Evolutionary conservation across 306 rosid genomes (phyloP).

Genomic region (Dryas drummondii): DNA sequence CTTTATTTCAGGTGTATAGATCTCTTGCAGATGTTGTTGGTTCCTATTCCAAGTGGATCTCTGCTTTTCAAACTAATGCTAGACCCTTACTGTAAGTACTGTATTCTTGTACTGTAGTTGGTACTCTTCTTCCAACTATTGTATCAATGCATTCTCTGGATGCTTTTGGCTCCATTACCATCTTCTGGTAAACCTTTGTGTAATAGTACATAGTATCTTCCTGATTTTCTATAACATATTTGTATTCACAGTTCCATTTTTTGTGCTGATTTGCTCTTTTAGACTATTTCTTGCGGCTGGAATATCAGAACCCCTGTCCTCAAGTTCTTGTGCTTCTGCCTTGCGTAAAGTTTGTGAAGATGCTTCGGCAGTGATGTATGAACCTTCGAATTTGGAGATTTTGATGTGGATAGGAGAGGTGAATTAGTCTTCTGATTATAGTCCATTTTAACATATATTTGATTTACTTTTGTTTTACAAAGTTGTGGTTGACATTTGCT

Average conservation of each 20-base stretch:
- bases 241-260: constrained; percentile 19
- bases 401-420: constrained; percentile 99
- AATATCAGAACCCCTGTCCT: constrained; percentile 74
- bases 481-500: not conserved
- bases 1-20: constrained; percentile 72
- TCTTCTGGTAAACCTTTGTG: not conserved
- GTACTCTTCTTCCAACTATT: not conserved
- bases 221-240: not conserved
- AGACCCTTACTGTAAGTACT: constrained; percentile 75
- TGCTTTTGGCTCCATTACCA: not conserved
- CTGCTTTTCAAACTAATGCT: constrained; percentile 66
- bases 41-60: constrained; percentile 84
- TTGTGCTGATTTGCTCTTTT: constrained; percentile 42
- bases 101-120: constrained; percentile 6
- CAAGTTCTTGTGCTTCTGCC: constrained; percentile 83
- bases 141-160: not conserved
- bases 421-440: constrained; percentile 25
- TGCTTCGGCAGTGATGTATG: constrained; percentile 72
- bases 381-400: constrained; percentile 89
- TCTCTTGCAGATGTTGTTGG: constrained; percentile 90
- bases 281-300: constrained; percentile 93
- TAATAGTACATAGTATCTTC: not conserved
- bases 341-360: constrained; percentile 94
- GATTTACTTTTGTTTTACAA: not conserved
- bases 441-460: constrained; percentile 2